Evolutionary conservation across 768 basidiomycete species (phyloP).

Genomic region (Lentinula raphanica): DNA sequence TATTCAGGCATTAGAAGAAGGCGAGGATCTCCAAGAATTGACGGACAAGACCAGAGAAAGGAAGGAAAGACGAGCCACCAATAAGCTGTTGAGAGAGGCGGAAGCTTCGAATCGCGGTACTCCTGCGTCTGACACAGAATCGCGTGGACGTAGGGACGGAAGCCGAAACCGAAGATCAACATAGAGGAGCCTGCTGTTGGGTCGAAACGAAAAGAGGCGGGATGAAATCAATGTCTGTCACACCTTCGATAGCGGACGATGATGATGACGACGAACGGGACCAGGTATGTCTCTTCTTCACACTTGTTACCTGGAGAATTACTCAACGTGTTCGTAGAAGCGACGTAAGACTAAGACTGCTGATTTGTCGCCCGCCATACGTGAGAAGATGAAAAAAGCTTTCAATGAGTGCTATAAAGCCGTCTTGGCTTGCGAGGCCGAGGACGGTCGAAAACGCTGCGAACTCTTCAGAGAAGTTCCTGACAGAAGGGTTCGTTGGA

Average conservation of each 20-base stretch:
- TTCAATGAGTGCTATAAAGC: conserved; percentile 74
- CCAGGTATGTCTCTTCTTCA: conserved; percentile 30
- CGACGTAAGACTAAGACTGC: conserved; percentile 71
- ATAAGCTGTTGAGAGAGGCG: conserved; percentile 52
- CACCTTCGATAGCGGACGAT: conserved; percentile 66
- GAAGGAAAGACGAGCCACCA: conserved; percentile 58
- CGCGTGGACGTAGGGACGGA: conserved; percentile 57
- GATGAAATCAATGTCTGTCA: conserved; percentile 68
- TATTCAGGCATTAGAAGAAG: conserved; percentile 67
- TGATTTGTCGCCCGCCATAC: conserved; percentile 53
- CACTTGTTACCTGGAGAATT: neutral
- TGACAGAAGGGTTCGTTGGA: conserved; percentile 58
- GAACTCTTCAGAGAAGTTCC: conserved; percentile 88
- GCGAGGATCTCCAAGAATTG: conserved; percentile 73
- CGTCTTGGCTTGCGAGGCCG: conserved; percentile 66
- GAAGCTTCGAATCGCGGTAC: conserved; percentile 62
- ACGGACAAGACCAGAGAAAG: conserved; percentile 59
- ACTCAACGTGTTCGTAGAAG: conserved; percentile 47
- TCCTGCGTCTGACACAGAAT: conserved; percentile 57
- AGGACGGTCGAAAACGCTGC: conserved; percentile 72
- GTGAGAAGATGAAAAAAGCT: conserved; percentile 79
- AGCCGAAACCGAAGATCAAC: conserved; percentile 52
- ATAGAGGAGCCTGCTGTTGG: conserved; percentile 45
- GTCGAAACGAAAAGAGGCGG: conserved; percentile 70
- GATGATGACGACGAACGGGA: conserved; percentile 70